Base-by-base conservation (phyloP, 1,139 yeast species). In the Suhomyces panamericanus region DNA sequence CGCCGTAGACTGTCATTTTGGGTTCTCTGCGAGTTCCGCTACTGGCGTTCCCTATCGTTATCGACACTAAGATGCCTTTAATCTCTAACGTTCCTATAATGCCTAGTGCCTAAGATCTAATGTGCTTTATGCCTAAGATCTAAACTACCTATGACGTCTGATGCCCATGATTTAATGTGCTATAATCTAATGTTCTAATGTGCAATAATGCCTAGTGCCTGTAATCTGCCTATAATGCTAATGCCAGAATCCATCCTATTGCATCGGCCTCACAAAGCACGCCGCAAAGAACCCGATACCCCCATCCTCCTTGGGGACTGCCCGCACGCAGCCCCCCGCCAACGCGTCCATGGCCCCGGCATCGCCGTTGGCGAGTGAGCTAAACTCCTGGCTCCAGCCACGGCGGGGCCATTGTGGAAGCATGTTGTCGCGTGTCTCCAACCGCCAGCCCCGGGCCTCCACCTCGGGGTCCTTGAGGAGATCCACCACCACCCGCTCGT, bases 251-350 rank as follows among this genome's bases (percentile, higher is more conserved):
- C n/a, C n/a, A n/a, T n/a, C n/a, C n/a, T 9, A 30, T 14, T 16
- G 14, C 13, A 5, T 15, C 29, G 27, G 15, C 12, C 34, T 41
- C 40, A 82, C 78, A 60, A 87, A 86, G 46, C 88, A 83, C 1
- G 87, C 98, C 0, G 97, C 98, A 67, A 93, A 93, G 61, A 93
- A 93, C 0, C 99, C 99, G 55, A 93, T 93, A 11, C 99, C 99
- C 31, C 98, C 97, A 61, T 93, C 98, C 44, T 79, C 85, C 52
- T 81, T 85, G 0, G 98, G 96, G 38, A 82, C 66, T 0, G 93
- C 87, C 52, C 99, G 72, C 0, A 93, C 84, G 64, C 97, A 89
- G 0, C 95, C 93, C 2, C 85, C 90, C 0, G 97, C 96, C 39
- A 87, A 61, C 32, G 67, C 70, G 43, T 72, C 69, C 41, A 68